Conservation (phyloP, 495 filamentous ascomycete species). For the Tuber brumale region DNA sequence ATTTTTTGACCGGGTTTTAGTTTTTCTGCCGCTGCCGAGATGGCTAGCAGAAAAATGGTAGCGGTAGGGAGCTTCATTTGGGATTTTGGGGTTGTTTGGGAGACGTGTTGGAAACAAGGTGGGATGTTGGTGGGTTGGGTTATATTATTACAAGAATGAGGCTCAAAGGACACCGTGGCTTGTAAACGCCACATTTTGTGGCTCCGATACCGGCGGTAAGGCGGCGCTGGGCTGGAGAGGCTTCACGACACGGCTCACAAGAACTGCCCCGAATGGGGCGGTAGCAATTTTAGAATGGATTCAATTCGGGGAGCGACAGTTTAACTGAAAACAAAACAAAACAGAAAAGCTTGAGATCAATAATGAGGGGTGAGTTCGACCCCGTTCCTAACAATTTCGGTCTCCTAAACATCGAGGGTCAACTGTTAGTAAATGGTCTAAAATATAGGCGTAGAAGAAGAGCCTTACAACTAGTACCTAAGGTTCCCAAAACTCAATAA, state of each 20-base stretch:
- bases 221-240: background rate
- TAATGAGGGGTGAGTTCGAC: background rate
- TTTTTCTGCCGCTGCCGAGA: slow-evolving; percentile 33
- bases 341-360: background rate
- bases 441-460: background rate
- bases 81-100: slow-evolving; percentile 4
- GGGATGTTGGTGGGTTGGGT: slow-evolving; percentile 4
- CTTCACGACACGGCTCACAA: background rate
- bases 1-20: slow-evolving; percentile 55
- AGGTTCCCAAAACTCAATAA: background rate
- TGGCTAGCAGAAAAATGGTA: slow-evolving; percentile 29
- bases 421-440: background rate
- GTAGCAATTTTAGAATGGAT: background rate
- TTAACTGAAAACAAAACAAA: background rate
- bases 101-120: slow-evolving; percentile 7
- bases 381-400: background rate
- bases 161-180: slow-evolving; percentile 5
- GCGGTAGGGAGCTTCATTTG: background rate
- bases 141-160: background rate
- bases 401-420: background rate
- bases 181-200: background rate
- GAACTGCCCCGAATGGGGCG: background rate
- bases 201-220: background rate
- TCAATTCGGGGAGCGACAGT: background rate
- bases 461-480: background rate